Evolutionary conservation across 1,284 basidiomycete species (phyloP), one percentile per base, ranked within the genome.

Genomic region (Cryptococcus sp.): DNA sequence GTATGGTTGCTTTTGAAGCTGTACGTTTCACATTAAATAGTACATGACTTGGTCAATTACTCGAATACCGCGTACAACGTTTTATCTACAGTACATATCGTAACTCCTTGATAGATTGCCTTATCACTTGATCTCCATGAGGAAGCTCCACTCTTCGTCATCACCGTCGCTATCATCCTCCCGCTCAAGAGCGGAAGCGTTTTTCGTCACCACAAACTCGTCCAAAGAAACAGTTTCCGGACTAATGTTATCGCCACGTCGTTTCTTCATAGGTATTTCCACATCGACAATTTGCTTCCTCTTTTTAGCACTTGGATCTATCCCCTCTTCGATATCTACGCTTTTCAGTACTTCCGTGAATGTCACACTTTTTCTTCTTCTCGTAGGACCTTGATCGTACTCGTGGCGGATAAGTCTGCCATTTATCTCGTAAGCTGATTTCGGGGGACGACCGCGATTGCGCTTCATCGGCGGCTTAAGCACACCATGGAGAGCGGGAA

Each of bases 61-160:
- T 34, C 8, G 26, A 10, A 34, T 34, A 34, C 29, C 29, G 8
- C 29, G 29, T 34, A 34, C 29, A 34, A 19, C 48, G 19, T 51
- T 19, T 44, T 38, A 45, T 20, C 16, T 51, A 34, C 37, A 50
- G 20, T 1, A 50, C 34, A 20, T 13, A 7, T 22, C 15, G 37
- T 5, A 50, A 29, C 23, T n/a, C 17, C 15, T 26, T 10, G 6
- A 34, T 8, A 20, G 8, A 11, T 11, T 17, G 7, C 7, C 23
- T 3, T 29, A 15, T 23, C 22, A 56, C 29, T 46, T 45, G 44
- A 60, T 53, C 17, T 25, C 53, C 46, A 20, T 54, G 26, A 63
- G 48, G 49, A 59, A 63, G 11, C 26, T 57, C 62, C 62, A 64
- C 37, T 63, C 59, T 40, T 55, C 58, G 3, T 49, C 55, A 17